Evolutionary conservation across 2,329 filamentous ascomycete genomes (phyloP).

Genomic region (Neofusicoccum parvum): DNA sequence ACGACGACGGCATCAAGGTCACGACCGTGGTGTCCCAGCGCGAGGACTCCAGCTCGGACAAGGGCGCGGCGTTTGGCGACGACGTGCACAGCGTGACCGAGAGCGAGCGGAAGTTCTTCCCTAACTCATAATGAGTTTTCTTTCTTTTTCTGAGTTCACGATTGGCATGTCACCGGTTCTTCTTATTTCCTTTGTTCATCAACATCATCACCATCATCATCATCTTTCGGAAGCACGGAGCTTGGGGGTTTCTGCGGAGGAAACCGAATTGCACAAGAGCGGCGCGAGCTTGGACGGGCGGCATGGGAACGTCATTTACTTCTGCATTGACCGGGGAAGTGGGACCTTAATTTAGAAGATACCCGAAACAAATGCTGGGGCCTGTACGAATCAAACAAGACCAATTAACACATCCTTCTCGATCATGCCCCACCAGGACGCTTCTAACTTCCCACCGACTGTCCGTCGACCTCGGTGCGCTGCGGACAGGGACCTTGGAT

Average conservation of each 20-base stretch:
- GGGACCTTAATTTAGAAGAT: neutral
- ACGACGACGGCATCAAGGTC: neutral
- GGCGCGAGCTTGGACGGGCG: neutral
- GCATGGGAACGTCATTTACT: neutral
- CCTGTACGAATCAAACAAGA: neutral
- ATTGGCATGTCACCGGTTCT: neutral
- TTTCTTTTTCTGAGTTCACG: neutral
- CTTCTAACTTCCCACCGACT: too few species aligned
- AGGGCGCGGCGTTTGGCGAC: neutral
- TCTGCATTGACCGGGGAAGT: neutral
- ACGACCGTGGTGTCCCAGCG: conserved; percentile 8
- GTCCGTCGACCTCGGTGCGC: too few species aligned
- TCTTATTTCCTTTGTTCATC: neutral
- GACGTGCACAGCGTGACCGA: conserved; percentile 6
- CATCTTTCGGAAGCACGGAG: neutral
- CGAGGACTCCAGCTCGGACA: neutral
- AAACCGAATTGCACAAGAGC: too few species aligned
- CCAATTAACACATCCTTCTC: neutral
- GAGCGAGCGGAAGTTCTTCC: conserved; percentile 14
- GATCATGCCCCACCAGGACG: neutral
- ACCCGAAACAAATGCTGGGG: neutral
- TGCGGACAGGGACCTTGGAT: too few species aligned
- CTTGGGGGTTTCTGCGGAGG: too few species aligned
- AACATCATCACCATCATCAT: neutral
- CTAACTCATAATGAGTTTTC: neutral